Percentiles rank a stretch among this genome's conserved stretches.
Evolutionary conservation across 331 rosid species (phyloP).

Genomic region (Phaseolus coccineus): DNA sequence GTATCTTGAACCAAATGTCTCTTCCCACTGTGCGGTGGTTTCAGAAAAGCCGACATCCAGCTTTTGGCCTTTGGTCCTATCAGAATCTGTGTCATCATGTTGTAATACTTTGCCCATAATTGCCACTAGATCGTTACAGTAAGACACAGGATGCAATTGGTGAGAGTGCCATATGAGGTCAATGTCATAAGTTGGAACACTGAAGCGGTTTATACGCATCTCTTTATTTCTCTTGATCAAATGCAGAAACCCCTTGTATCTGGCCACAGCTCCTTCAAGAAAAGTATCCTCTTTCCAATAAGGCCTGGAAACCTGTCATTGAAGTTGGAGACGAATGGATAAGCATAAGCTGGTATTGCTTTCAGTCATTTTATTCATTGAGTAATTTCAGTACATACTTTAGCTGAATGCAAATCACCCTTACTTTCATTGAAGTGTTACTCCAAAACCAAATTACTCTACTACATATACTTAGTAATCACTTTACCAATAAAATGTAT

Average conservation of each 20-base stretch:
- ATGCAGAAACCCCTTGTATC: slow-evolving; percentile 58
- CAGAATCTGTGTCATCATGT: slow-evolving; percentile 56
- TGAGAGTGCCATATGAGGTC: slow-evolving; percentile 66
- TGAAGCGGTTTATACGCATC: slow-evolving; percentile 38
- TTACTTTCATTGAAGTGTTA: slow-evolving; percentile 1
- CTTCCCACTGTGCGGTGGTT: slow-evolving; percentile 59
- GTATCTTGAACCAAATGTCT: slow-evolving; percentile 54
- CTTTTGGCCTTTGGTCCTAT: slow-evolving; percentile 52
- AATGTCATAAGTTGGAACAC: slow-evolving; percentile 62
- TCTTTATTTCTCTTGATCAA: slow-evolving; percentile 58
- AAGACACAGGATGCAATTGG: slow-evolving; percentile 55
- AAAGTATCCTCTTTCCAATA: slow-evolving; percentile 45
- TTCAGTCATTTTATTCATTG: slow-evolving; percentile 11
- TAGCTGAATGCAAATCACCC: neutral
- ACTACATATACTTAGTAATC: neutral
- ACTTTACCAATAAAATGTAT: neutral
- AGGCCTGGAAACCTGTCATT: slow-evolving; percentile 47
- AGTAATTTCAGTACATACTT: neutral
- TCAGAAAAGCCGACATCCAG: slow-evolving; percentile 51
- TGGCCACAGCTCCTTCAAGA: slow-evolving; percentile 54
- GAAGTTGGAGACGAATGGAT: neutral
- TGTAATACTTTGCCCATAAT: slow-evolving; percentile 44
- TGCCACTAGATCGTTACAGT: slow-evolving; percentile 47
- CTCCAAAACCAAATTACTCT: neutral
- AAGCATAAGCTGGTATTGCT: slow-evolving; percentile 5